Percentiles rank a stretch among this genome's conserved stretches.
phyloP scores from a whole-genome alignment of 768 basidiomycete genomes.

The Obba rivulosa region DNA sequence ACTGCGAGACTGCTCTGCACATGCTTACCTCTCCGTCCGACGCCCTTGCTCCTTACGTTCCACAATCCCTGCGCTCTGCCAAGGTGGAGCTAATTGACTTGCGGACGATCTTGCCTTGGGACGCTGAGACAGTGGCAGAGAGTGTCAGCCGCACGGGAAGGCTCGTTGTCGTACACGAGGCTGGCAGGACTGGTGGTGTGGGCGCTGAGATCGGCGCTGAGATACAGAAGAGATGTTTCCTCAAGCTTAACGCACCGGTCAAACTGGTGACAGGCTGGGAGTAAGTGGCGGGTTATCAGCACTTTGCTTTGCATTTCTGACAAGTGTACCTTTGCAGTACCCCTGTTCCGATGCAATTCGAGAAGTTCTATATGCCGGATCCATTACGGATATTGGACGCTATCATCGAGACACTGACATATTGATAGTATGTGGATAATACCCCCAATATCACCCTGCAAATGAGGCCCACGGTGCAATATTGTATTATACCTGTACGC shows the following conservation, averaged over 20 bases:
- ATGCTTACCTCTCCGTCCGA: slow-evolving; percentile 65
- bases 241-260: slow-evolving; percentile 85
- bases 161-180: slow-evolving; percentile 89
- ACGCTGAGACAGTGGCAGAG: slow-evolving; percentile 71
- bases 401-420: slow-evolving; percentile 76
- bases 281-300: slow-evolving; percentile 45
- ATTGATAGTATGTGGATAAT: slow-evolving; percentile 29
- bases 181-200: slow-evolving; percentile 81
- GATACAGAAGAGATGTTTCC: slow-evolving; percentile 82
- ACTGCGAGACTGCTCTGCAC: slow-evolving; percentile 79
- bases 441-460: too few relatives aligned
- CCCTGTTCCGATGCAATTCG: slow-evolving; percentile 80
- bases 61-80: slow-evolving; percentile 56
- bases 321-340: slow-evolving; percentile 40
- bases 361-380: slow-evolving; percentile 92
- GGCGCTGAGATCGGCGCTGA: slow-evolving; percentile 91
- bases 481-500: too few relatives aligned
- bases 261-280: slow-evolving; percentile 90
- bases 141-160: slow-evolving; percentile 84
- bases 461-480: too few relatives aligned
- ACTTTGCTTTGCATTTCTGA: too few relatives aligned
- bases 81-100: slow-evolving; percentile 88
- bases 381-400: slow-evolving; percentile 78
- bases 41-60: slow-evolving; percentile 58
- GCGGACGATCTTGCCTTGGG: slow-evolving; percentile 87